These are phyloP conservation scores for Xylaria sp. DNA, from an alignment of 2,329 filamentous ascomycete species.

Conservation along the genomic window DNA sequence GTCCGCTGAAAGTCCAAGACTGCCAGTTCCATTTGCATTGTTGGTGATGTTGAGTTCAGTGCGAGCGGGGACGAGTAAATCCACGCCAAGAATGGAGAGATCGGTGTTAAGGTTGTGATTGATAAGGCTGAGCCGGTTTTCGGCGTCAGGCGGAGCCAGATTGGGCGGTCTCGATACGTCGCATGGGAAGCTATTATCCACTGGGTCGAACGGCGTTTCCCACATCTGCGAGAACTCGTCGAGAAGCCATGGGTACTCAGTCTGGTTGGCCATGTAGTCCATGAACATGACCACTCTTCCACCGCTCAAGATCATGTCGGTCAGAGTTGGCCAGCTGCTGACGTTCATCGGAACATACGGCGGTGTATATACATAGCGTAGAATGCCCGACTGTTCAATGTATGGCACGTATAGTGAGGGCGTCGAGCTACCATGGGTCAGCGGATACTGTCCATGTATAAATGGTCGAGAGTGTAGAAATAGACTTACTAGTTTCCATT, in stretches of 20 bases:
- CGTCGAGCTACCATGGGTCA: slow-evolving; percentile 54
- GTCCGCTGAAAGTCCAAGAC: slow-evolving; percentile 71
- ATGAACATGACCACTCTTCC: slow-evolving; percentile 83
- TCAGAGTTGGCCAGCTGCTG: slow-evolving; percentile 85
- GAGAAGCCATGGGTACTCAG: slow-evolving; percentile 81
- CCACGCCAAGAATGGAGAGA: slow-evolving; percentile 71
- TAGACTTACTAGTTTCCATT: slow-evolving; percentile 74
- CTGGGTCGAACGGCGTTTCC: slow-evolving; percentile 88
- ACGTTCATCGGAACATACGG: slow-evolving; percentile 75
- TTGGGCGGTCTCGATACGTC: slow-evolving; percentile 79
- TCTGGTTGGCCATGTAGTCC: slow-evolving; percentile 86
- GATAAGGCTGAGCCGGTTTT: slow-evolving; percentile 78
- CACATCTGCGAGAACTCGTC: slow-evolving; percentile 90
- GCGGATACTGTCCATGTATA: slow-evolving; percentile 10
- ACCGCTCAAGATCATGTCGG: slow-evolving; percentile 75
- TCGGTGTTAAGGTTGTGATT: slow-evolving; percentile 93
- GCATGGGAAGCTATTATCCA: slow-evolving; percentile 76
- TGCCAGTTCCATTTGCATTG: slow-evolving; percentile 70
- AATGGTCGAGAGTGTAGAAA: neutral
- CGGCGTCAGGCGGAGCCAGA: slow-evolving; percentile 63
- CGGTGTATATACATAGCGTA: slow-evolving; percentile 78
- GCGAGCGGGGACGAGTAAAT: slow-evolving; percentile 77
- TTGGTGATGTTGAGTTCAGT: slow-evolving; percentile 79
- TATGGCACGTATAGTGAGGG: slow-evolving; percentile 72
- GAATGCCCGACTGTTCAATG: slow-evolving; percentile 77